Conservation (phyloP, 176 grass and related monocot species). For the Zizania latifolia region DNA sequence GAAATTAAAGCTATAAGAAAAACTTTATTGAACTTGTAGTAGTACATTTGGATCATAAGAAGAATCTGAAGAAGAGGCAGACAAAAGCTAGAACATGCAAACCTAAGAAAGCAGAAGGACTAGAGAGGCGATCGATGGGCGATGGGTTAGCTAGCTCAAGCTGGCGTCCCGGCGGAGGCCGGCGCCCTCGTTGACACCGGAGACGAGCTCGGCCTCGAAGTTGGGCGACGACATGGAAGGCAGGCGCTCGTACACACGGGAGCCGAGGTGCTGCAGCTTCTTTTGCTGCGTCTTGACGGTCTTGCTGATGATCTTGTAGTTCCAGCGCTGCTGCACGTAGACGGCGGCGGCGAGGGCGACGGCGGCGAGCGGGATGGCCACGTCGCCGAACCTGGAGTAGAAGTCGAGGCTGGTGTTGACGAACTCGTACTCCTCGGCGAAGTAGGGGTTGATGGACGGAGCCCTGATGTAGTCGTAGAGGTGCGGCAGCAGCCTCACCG, state of each 20-base stretch:
- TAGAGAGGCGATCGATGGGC: background rate
- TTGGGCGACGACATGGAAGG: constrained; percentile 63
- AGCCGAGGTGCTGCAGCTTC: constrained; percentile 47
- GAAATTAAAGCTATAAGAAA: background rate
- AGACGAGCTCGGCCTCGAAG: constrained; percentile 83
- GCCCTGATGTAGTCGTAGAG: constrained; percentile 38
- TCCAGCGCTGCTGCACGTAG: constrained; percentile 47
- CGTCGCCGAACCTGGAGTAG: background rate
- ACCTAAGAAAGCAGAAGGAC: background rate
- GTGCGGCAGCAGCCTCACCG: constrained; percentile 40
- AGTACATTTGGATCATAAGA: constrained; percentile 10
- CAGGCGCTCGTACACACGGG: constrained; percentile 78
- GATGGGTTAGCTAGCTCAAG: background rate
- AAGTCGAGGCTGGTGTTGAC: constrained; percentile 7
- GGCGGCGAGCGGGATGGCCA: constrained; percentile 29
- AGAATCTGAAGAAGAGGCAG: background rate
- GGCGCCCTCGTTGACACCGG: constrained; percentile 45
- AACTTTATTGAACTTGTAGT: constrained; percentile 14
- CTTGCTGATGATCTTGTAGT: constrained; percentile 36
- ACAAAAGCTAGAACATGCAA: background rate
- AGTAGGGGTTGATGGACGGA: constrained; percentile 19
- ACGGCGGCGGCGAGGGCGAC: constrained; percentile 26
- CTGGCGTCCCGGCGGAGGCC: constrained; percentile 24
- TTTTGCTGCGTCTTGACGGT: constrained; percentile 24
- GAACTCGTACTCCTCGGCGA: constrained; percentile 29